Evolutionary conservation across 352 stramenopile genomes (phyloP), one percentile per base, ranked within the genome.

Genomic region (Pythium angustatum): DNA sequence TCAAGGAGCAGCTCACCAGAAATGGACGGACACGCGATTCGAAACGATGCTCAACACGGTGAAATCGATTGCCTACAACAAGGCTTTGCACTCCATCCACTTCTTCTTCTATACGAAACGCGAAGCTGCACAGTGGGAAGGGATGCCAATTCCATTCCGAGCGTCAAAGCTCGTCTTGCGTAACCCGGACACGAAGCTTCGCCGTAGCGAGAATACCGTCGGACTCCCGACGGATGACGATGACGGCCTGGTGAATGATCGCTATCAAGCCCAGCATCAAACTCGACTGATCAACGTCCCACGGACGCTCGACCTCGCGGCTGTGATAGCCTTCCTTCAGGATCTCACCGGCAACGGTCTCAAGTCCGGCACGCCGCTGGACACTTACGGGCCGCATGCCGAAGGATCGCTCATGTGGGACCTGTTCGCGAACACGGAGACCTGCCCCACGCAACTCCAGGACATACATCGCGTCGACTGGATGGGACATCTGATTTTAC

Each of bases 341-440:
- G 1, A 33, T 9, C n/a, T 48, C 7, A 62, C 53, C 19, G 15
- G 49, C 0, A 53, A 57, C 19, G 48, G 33, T 0, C 14, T 69
- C 10, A 27, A 50, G 12, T 59, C 60, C 17, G 54, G 12, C 0
- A 24, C 53, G 3, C 62, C 62, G 2, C 15, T 69, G 3, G 62
- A 69, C 45, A 34, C 53, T 1, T 69, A 64, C 28, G 62, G 62
- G 0, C 36, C 27, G 22, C 5, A 28, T 15, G 61, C 62, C 0
- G 54, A 58, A 0, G 61, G 55, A 10, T 69, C 62, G 0, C 7
- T 69, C 6, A 36, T 48, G n/a, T 69, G 54, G 45, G 62, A 69
- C 24, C 40, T 64, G 14, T 55, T 31, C 22, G 31, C 10, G 1
- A 43, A 27, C 5, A 54, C 11, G 1, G 2, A n/a, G 0, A 27